Evolutionary conservation across 1,284 basidiomycete species (phyloP).

Genomic region (Phellopilus nigrolimitatus): DNA sequence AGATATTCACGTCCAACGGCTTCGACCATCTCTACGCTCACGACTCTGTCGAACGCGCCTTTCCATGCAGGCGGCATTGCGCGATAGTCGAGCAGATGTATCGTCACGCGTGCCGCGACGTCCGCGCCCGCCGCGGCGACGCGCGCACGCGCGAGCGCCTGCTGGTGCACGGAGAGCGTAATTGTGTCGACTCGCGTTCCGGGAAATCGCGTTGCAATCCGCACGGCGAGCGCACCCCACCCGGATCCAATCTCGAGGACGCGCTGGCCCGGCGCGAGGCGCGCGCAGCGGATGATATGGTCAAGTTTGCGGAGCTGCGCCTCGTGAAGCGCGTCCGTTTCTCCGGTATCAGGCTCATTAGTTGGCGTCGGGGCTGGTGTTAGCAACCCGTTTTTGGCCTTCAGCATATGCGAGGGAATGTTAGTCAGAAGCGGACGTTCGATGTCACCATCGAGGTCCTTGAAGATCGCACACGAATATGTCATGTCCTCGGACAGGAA

Average conservation of each 20-base stretch:
- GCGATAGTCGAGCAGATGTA: slow-evolving; percentile 77
- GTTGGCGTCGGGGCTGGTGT: slow-evolving; percentile 13
- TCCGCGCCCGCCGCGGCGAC: slow-evolving; percentile 36
- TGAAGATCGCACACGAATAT: slow-evolving; percentile 74
- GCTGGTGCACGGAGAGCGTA: slow-evolving; percentile 71
- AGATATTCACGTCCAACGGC: slow-evolving; percentile 69
- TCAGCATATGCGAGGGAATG: background rate
- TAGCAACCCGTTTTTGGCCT: slow-evolving; percentile 3
- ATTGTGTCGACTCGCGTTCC: slow-evolving; percentile 68
- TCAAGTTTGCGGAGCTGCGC: slow-evolving; percentile 65
- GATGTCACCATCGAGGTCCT: slow-evolving; percentile 60
- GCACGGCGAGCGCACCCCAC: slow-evolving; percentile 75
- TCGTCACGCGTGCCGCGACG: slow-evolving; percentile 38
- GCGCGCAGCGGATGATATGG: slow-evolving; percentile 50
- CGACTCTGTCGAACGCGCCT: slow-evolving; percentile 62
- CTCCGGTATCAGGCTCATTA: slow-evolving; percentile 12
- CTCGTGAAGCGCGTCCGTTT: slow-evolving; percentile 51
- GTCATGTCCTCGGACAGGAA: slow-evolving; percentile 79
- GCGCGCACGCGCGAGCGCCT: slow-evolving; percentile 55
- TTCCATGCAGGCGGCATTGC: slow-evolving; percentile 61
- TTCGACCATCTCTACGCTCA: slow-evolving; percentile 81
- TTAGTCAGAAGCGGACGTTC: slow-evolving; percentile 20
- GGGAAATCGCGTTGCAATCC: slow-evolving; percentile 47
- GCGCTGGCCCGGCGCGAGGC: slow-evolving; percentile 53
- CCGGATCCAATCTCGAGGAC: slow-evolving; percentile 80